These are phyloP conservation scores for Gossypium aridum DNA, from an alignment of 441 rosid genomes.

Conservation along the genomic window DNA sequence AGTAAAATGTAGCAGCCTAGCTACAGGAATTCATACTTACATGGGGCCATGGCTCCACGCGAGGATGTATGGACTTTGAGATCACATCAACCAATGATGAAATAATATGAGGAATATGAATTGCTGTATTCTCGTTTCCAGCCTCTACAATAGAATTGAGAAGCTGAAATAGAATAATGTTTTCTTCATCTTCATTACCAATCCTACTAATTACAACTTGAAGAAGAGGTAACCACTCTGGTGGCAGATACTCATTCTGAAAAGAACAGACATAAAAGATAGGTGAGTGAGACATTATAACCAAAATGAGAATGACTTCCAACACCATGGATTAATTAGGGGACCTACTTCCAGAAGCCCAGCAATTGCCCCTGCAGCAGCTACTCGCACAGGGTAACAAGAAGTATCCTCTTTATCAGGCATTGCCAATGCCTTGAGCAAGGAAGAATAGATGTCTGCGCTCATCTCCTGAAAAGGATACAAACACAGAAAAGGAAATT, in stretches of 20 bases:
- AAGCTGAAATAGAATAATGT: slow-evolving; percentile 61
- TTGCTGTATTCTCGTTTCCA: slow-evolving; percentile 45
- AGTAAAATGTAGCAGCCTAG: slow-evolving; percentile 4
- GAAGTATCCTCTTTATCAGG: slow-evolving; percentile 42
- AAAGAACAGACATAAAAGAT: slow-evolving; percentile 15
- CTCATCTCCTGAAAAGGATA: slow-evolving; percentile 51
- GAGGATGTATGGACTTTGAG: slow-evolving; percentile 41
- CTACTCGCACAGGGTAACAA: slow-evolving; percentile 75
- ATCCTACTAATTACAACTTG: slow-evolving; percentile 63
- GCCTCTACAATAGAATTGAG: slow-evolving; percentile 63
- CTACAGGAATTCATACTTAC: slow-evolving; percentile 28
- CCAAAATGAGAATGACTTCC: background rate
- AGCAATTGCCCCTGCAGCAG: slow-evolving; percentile 75
- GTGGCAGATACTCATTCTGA: slow-evolving; percentile 78
- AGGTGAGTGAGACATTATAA: slow-evolving; percentile 22
- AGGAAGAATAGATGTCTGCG: slow-evolving; percentile 58
- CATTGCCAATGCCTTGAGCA: slow-evolving; percentile 71
- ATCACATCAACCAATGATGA: slow-evolving; percentile 51
- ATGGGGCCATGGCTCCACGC: slow-evolving; percentile 60
- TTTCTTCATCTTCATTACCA: slow-evolving; percentile 66
- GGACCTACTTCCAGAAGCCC: slow-evolving; percentile 65
- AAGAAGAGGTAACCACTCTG: slow-evolving; percentile 78
- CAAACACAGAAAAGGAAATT: slow-evolving; percentile 6
- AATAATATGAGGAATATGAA: slow-evolving; percentile 60
- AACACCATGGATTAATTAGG: slow-evolving; percentile 10